phyloP scores from a whole-genome alignment of 1,139 yeast genomes.

The Komagataea norvegica region DNA sequence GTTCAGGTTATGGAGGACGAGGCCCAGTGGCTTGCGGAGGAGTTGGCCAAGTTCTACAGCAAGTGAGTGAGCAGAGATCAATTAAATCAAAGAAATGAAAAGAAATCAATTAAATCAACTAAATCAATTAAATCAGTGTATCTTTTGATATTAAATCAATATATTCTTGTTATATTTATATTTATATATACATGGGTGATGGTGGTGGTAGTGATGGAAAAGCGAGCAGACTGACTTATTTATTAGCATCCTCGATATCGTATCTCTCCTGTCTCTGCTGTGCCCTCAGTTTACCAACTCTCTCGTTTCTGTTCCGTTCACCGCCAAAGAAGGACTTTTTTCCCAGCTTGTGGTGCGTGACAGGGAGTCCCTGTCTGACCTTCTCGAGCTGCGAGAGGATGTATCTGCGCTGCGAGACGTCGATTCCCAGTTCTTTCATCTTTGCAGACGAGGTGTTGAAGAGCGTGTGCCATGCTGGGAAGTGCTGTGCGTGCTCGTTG shows the following conservation, averaged over 20 bases:
- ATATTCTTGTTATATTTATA: too few relatives aligned
- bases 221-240: not conserved
- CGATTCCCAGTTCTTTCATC: slow-evolving; percentile 79
- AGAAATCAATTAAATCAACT: too few relatives aligned
- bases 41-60: slow-evolving; percentile 33
- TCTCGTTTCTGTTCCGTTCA: slow-evolving; percentile 73
- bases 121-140: too few relatives aligned
- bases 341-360: slow-evolving; percentile 58
- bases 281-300: slow-evolving; percentile 65
- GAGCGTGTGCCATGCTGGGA: slow-evolving; percentile 71
- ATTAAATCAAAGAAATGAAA: too few relatives aligned
- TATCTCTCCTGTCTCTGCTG: slow-evolving; percentile 43
- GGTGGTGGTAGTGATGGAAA: too few relatives aligned
- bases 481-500: slow-evolving; percentile 61
- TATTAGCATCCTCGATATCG: slow-evolving; percentile 23
- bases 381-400: slow-evolving; percentile 42
- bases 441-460: slow-evolving; percentile 50
- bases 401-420: slow-evolving; percentile 65
- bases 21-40: slow-evolving; percentile 46
- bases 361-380: slow-evolving; percentile 52
- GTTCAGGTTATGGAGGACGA: slow-evolving; percentile 61
- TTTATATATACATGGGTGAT: too few relatives aligned
- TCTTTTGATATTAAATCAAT: too few relatives aligned
- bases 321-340: slow-evolving; percentile 76
- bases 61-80: too few relatives aligned